Evolutionary conservation across 805 yeast species (phyloP).

Genomic region (Yamadazyma olivae): DNA sequence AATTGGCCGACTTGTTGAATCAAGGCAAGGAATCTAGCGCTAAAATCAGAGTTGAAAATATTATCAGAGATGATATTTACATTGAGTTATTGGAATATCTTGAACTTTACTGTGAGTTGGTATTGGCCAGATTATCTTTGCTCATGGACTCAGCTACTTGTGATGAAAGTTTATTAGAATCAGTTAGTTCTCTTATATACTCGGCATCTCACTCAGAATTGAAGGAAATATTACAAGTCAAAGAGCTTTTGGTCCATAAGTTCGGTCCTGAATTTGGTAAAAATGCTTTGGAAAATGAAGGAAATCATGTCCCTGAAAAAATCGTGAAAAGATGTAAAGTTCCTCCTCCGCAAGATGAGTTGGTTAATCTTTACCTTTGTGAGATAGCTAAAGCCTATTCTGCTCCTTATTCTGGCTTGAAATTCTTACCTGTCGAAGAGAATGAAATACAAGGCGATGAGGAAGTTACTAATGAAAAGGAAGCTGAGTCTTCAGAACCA

Average conservation of each 20-base stretch:
- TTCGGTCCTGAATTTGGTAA: constrained; percentile 68
- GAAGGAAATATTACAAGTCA: constrained; percentile 60
- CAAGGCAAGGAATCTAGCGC: constrained; percentile 81
- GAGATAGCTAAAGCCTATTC: constrained; percentile 81
- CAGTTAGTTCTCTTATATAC: constrained; percentile 65
- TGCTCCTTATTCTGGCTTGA: constrained; percentile 65
- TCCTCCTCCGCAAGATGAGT: constrained; percentile 60
- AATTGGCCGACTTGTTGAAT: constrained; percentile 65
- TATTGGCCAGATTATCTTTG: constrained; percentile 70
- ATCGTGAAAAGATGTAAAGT: constrained; percentile 60
- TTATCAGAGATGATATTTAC: constrained; percentile 77
- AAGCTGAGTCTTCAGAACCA: constrained; percentile 12
- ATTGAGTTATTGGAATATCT: constrained; percentile 75
- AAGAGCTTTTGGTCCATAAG: constrained; percentile 59
- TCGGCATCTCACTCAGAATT: constrained; percentile 73
- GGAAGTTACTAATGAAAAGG: constrained; percentile 12
- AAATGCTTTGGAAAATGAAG: constrained; percentile 49
- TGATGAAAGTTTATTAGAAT: constrained; percentile 69
- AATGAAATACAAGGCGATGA: constrained; percentile 26
- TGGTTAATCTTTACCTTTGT: constrained; percentile 66
- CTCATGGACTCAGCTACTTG: constrained; percentile 45
- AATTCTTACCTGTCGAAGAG: constrained; percentile 14
- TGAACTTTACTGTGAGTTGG: constrained; percentile 78
- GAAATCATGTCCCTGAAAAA: constrained; percentile 61
- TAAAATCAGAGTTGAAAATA: constrained; percentile 75